These are phyloP conservation scores for Phaeomoniella chlamydospora DNA, from an alignment of 2,329 filamentous ascomycete genomes.

Conservation along the genomic window DNA sequence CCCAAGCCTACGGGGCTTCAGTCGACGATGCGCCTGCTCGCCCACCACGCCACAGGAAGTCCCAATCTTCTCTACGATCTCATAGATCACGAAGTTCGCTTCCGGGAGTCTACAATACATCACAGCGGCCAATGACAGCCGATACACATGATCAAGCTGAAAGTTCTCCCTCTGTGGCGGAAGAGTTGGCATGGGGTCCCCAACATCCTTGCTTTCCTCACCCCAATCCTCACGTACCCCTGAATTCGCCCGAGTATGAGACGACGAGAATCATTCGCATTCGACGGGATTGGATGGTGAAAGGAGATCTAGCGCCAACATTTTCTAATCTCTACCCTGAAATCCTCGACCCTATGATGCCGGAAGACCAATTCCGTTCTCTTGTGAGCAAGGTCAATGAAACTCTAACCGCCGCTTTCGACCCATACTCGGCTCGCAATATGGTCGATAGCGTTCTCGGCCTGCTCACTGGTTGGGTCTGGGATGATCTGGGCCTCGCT, in stretches of 20 bases:
- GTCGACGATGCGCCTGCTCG: conserved; percentile 11
- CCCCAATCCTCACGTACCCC: conserved; percentile 75
- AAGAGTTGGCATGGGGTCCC: conserved; percentile 78
- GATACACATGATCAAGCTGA: conserved; percentile 22
- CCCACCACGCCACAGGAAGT: conserved; percentile 11
- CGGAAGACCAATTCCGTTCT: conserved; percentile 72
- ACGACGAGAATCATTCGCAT: conserved; percentile 84
- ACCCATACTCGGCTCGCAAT: conserved; percentile 63
- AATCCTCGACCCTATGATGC: conserved; percentile 74
- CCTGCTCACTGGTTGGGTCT: conserved; percentile 78
- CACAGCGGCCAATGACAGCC: neutral
- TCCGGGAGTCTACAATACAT: neutral
- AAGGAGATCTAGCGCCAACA: conserved; percentile 79
- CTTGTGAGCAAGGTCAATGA: conserved; percentile 72
- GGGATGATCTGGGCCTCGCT: conserved; percentile 59
- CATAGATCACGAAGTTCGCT: neutral
- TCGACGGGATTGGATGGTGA: conserved; percentile 77
- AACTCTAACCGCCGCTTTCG: conserved; percentile 62
- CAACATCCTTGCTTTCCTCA: conserved; percentile 91
- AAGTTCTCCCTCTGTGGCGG: conserved; percentile 37
- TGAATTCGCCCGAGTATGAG: conserved; percentile 57
- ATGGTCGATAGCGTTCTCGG: conserved; percentile 68
- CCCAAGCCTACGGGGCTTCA: conserved; percentile 9
- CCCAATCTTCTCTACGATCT: conserved; percentile 9
- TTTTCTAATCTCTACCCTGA: conserved; percentile 95